Base-by-base conservation (phyloP, 306 rosid species). In the Trifolium pratense region DNA sequence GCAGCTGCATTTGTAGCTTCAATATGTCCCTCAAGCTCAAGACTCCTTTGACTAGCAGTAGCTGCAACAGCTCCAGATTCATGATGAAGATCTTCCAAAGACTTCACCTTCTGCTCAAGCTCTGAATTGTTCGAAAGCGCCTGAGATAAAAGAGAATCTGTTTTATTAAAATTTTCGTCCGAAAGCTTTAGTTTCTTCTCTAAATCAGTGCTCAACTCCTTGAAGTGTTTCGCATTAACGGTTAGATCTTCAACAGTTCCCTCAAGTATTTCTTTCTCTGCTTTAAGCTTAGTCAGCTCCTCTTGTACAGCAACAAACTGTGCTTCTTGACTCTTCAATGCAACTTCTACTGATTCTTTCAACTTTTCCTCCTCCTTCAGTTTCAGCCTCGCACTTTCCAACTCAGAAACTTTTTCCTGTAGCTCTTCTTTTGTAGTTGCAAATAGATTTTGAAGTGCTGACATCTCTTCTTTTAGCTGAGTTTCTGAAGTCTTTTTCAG, bases 21-120 rank as follows among this genome's bases (percentile, higher is more conserved):
- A 70, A 93, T 46, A 42, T 84, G 64, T 29, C 73, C 92, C 78
- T 88, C 94, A 10, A 91, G 96, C 85, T 93, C 96, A 43, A 89
- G 68, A 81, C 72, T 93, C 82, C 82, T 91, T 77, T 86, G 80
- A 79, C 79, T 85, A 14, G 86, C 86, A 68, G 87, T 86, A 70
- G 86, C 85, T 26, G 89, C 89, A 7, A 86, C 83, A 69, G 86
- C 66, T 75, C 85, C 89, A n/a, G 89, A 73, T 84, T 90, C 91
- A 7, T 6, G 79, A 63, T 91, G 91, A 29, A 86, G 91, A 13
- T 77, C 92, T 74, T 91, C 97, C 78, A 91, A 73, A 37, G 85
- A 86, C 85, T 84, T 91, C 85, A 91, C 68, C 81, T 87, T 91
- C 85, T 80, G 79, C 72, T 91, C 99, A 58, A 91, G 93, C 83